phyloP scores from a whole-genome alignment of 441 rosid species.

The Corymbia calophylla region DNA sequence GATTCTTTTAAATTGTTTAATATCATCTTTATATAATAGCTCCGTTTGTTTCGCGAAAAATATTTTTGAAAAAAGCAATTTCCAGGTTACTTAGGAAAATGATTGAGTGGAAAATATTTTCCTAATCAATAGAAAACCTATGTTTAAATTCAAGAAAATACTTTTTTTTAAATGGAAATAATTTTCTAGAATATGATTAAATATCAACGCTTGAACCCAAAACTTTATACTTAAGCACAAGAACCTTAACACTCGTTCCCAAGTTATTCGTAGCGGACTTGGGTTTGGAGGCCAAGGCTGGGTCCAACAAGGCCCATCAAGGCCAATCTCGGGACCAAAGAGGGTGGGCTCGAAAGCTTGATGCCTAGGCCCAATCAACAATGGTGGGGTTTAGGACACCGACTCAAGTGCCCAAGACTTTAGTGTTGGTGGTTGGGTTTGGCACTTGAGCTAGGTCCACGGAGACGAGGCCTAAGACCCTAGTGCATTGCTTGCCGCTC shows the following conservation, averaged over 20 bases:
- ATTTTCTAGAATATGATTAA: too few species aligned
- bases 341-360: not conserved
- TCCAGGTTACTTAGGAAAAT: not conserved
- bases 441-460: not conserved
- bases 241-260: not conserved
- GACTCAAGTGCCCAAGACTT: not conserved
- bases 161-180: too few species aligned
- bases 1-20: not conserved
- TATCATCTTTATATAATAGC: not conserved
- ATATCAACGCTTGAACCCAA: too few species aligned
- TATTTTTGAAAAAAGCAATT: too few species aligned
- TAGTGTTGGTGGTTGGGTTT: not conserved
- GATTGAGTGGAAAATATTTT: too few species aligned
- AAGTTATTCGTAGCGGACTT: not conserved
- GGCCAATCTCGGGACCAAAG: not conserved
- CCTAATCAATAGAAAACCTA: not conserved
- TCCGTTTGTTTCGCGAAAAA: not conserved
- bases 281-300: not conserved
- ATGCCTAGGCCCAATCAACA: not conserved
- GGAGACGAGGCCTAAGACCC: not conserved
- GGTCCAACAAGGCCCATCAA: not conserved
- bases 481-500: fast-evolving
- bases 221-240: not conserved
- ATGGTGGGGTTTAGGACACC: not conserved
- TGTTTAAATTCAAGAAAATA: too few species aligned